Conservation (phyloP, 1,139 yeast genomes). For the Sugiyamaella sp. region DNA sequence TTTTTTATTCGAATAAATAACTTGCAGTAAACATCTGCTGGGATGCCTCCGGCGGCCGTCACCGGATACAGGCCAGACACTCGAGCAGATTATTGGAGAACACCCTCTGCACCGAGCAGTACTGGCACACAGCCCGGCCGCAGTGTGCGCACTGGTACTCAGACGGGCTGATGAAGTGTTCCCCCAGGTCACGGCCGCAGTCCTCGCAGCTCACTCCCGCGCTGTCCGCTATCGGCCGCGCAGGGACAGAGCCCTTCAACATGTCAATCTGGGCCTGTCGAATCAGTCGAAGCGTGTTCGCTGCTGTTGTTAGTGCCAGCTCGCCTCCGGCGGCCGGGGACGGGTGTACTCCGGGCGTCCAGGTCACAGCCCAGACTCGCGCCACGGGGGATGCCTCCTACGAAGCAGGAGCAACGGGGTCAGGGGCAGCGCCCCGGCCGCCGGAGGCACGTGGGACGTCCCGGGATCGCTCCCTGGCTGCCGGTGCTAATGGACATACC, state of each 20-base stretch:
- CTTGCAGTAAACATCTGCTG: constrained; percentile 7
- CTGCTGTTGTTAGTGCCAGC: constrained; percentile 2
- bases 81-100: constrained; percentile 19
- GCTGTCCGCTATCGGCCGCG: neutral
- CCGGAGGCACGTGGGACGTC: too few species aligned
- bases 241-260: constrained; percentile 12
- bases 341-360: neutral
- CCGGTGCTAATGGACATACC: too few species aligned
- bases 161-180: constrained; percentile 8
- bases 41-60: neutral
- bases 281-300: constrained; percentile 22
- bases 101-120: constrained; percentile 28
- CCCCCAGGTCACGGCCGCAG: constrained; percentile 20
- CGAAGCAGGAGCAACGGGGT: too few species aligned
- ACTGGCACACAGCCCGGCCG: constrained; percentile 23
- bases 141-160: constrained; percentile 26
- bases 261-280: constrained; percentile 26
- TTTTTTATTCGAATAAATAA: constrained; percentile 12
- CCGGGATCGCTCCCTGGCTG: too few species aligned
- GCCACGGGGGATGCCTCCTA: too few species aligned
- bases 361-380: too few species aligned
- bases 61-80: constrained; percentile 27
- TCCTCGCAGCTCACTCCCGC: constrained; percentile 21
- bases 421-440: too few species aligned
- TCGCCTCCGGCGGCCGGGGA: neutral